Percentiles rank a stretch among this genome's conserved stretches.
Conservation (phyloP, 257 asterid genomes). For the Solanum chiquidenum region DNA sequence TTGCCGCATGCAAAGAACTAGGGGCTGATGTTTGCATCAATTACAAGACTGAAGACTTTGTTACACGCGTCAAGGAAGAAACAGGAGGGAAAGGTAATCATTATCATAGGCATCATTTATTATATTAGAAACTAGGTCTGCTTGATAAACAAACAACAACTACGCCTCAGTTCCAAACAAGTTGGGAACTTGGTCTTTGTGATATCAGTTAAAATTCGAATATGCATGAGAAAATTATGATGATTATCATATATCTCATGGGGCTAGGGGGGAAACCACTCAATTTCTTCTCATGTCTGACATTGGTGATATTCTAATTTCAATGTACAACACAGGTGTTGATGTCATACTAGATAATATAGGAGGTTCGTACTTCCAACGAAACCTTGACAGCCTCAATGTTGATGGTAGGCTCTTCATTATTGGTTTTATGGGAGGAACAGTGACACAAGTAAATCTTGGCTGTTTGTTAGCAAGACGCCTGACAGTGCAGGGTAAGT, state of each 20-base stretch:
- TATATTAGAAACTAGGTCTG: neutral
- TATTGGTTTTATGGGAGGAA: slow-evolving; percentile 89
- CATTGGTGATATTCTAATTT: neutral
- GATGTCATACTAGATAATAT: slow-evolving; percentile 81
- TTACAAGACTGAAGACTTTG: slow-evolving; percentile 89
- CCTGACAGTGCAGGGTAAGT: slow-evolving; percentile 78
- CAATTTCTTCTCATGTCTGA: neutral
- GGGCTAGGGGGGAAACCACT: neutral
- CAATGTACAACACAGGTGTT: slow-evolving; percentile 43
- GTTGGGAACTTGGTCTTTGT: neutral
- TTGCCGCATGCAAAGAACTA: slow-evolving; percentile 82
- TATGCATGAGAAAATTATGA: neutral
- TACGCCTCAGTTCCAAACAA: neutral
- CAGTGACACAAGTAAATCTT: slow-evolving; percentile 60
- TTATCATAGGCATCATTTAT: neutral
- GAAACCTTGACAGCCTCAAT: slow-evolving; percentile 66
- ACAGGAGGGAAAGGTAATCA: slow-evolving; percentile 76
- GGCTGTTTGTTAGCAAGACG: slow-evolving; percentile 48
- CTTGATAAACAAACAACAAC: neutral
- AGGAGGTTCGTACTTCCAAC: slow-evolving; percentile 68
- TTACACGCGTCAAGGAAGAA: slow-evolving; percentile 80
- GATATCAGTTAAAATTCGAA: neutral
- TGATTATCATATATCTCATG: neutral
- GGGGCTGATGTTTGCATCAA: slow-evolving; percentile 97
- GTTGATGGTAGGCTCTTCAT: slow-evolving; percentile 86